Conservation (phyloP, 345 rosid species). For the Citrus hindsii region DNA sequence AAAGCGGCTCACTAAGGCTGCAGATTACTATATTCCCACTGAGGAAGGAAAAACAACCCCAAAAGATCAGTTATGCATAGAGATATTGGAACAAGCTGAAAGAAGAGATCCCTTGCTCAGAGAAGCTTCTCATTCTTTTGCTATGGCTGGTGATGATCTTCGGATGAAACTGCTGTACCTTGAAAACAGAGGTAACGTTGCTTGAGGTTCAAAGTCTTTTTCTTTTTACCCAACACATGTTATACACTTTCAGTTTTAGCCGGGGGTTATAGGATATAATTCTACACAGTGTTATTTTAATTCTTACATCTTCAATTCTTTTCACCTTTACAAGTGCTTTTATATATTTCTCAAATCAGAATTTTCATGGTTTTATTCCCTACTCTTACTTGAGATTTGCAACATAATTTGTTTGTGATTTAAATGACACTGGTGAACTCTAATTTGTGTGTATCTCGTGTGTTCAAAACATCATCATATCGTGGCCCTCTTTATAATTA, state of each 20-base stretch:
- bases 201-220: not conserved
- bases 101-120: conserved; percentile 55
- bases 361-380: not conserved
- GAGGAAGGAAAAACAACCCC: conserved; percentile 48
- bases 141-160: conserved; percentile 71
- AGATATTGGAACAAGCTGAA: conserved; percentile 73
- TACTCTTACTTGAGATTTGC: not conserved
- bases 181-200: conserved; percentile 70
- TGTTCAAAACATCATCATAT: not conserved
- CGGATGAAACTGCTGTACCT: conserved; percentile 64
- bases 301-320: not conserved
- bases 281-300: not conserved
- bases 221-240: not conserved
- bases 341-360: not conserved
- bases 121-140: conserved; percentile 61
- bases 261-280: not conserved
- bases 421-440: not conserved
- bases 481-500: not conserved
- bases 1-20: conserved; percentile 50
- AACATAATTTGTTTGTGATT: not conserved
- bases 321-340: not conserved
- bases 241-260: not conserved
- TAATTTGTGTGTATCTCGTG: not conserved
- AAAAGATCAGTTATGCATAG: conserved; percentile 52
- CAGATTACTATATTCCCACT: conserved; percentile 39